Base-by-base conservation (phyloP, 139 green algal species). In the Parachlorella kessleri region DNA sequence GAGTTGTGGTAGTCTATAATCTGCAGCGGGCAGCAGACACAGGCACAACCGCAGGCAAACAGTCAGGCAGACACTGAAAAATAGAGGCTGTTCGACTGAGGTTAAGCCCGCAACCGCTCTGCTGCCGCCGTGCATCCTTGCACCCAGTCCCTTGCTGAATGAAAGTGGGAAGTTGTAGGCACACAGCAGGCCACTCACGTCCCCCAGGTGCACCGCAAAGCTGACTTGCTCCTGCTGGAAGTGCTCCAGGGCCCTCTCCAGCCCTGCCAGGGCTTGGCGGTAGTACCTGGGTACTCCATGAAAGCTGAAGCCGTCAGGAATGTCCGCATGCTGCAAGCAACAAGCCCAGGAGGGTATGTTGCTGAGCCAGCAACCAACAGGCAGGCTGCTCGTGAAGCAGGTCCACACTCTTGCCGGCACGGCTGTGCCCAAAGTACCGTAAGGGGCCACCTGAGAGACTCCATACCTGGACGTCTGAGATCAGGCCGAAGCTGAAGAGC, bases 261-360 rank as follows among this genome's bases (percentile, higher is more conserved):
- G 48, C 14, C 48, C 48, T 59, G 14, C 14, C 14, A 59, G 48
- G 14, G 48, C 14, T 59, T 59, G 48, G 48, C 82, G 69, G 78
- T 96, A 96, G 78, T 86, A 97, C 6, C 94, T 76, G 0, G 93
- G 91, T 0, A 83, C 81, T 24, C 92, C 92, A 32, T 90, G 81
- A 65, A 94, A 97, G 38, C 77, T 91, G 14, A 63, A 28, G 1
- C 93, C 93, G 66, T 97, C 88, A 4, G 81, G 73, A 26, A 95
- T 93, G 72, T 97, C 88, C 10, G 93, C 93, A 75, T 94, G 89
- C 78, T 94, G 87, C 2, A 89, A 70, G n/a, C n/a, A n/a, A n/a
- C n/a, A n/a, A n/a, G n/a, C n/a, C n/a, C n/a, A n/a, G n/a, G n/a
- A n/a, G n/a, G n/a, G n/a, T n/a, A n/a, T n/a, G n/a, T n/a, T n/a